Conservation (phyloP, 805 yeast species). For the Candida morakotiae region DNA sequence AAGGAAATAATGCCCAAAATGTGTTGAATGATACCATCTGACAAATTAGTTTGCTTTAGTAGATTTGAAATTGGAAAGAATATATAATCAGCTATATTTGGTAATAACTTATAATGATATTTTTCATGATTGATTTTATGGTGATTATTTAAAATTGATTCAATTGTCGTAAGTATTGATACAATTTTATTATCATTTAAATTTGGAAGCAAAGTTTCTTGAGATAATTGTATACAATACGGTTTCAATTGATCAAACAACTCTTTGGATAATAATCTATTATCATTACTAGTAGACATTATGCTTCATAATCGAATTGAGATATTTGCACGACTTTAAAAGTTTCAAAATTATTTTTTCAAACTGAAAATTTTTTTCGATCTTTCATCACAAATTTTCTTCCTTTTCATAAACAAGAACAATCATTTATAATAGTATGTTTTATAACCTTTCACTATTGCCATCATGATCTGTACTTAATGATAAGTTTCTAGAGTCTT, state of each 20-base stretch:
- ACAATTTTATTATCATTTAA: slow-evolving; percentile 4
- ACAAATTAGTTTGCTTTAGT: slow-evolving; percentile 23
- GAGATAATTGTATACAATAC: slow-evolving; percentile 25
- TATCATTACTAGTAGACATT: neutral
- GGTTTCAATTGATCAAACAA: slow-evolving; percentile 29
- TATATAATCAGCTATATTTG: slow-evolving; percentile 36
- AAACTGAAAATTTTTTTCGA: neutral
- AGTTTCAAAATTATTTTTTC: neutral
- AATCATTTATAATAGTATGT: neutral
- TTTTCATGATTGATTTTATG: neutral
- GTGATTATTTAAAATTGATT: slow-evolving; percentile 4
- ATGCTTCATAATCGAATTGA: neutral
- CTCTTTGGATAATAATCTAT: slow-evolving; percentile 16
- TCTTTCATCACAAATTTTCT: neutral
- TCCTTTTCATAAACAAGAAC: too few species aligned
- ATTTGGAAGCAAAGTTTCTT: slow-evolving; percentile 14
- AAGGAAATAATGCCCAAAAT: slow-evolving; percentile 26
- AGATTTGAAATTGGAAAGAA: slow-evolving; percentile 36
- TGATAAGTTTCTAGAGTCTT: slow-evolving; percentile 1
- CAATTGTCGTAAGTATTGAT: slow-evolving; percentile 6
- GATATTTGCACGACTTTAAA: neutral
- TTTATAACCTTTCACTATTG: neutral
- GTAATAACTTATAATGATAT: slow-evolving; percentile 19
- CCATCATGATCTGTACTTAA: slow-evolving; percentile 4
- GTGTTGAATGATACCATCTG: slow-evolving; percentile 15